A percentile compares a stretch with the other conserved stretches of the same genome.
Evolutionary conservation across 805 yeast genomes (phyloP).

Genomic region (Teunomyces gatunensis): DNA sequence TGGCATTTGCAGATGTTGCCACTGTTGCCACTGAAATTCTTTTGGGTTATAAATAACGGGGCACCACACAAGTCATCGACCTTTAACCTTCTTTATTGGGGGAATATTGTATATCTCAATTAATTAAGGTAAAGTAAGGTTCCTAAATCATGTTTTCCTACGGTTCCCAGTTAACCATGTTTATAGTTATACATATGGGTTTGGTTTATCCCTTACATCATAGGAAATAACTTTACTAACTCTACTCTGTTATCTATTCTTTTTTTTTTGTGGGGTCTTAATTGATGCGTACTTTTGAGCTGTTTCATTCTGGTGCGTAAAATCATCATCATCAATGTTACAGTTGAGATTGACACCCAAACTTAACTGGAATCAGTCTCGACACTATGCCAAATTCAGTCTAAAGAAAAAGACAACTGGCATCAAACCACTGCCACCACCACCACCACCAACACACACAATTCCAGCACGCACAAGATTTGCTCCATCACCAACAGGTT

Average conservation of each 20-base stretch:
- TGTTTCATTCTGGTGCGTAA: not conserved
- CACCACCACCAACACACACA: slow-evolving; percentile 26
- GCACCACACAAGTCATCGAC: too few relatives aligned
- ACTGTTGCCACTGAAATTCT: not conserved
- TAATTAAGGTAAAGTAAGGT: too few relatives aligned
- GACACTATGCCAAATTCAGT: slow-evolving; percentile 7
- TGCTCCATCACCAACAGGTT: slow-evolving; percentile 98
- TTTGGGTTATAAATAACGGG: not conserved
- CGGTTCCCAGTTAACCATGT: too few relatives aligned
- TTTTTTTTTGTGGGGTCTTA: too few relatives aligned
- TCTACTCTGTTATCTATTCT: too few relatives aligned
- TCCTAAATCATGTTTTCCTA: too few relatives aligned
- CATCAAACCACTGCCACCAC: slow-evolving; percentile 29
- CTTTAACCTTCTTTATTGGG: too few relatives aligned
- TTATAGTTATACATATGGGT: too few relatives aligned
- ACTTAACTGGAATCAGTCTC: not conserved
- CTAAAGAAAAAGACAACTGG: slow-evolving; percentile 5
- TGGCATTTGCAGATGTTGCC: not conserved
- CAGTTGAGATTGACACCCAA: not conserved
- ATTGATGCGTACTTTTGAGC: not conserved
- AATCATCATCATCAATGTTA: not conserved
- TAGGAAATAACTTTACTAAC: too few relatives aligned
- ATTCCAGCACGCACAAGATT: slow-evolving; percentile 80
- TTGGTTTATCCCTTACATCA: too few relatives aligned
- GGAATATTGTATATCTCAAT: too few relatives aligned